Percentiles rank a stretch among this genome's conserved stretches.
Conservation (phyloP, 257 asterid genomes). For the Thymus mandschuricus region DNA sequence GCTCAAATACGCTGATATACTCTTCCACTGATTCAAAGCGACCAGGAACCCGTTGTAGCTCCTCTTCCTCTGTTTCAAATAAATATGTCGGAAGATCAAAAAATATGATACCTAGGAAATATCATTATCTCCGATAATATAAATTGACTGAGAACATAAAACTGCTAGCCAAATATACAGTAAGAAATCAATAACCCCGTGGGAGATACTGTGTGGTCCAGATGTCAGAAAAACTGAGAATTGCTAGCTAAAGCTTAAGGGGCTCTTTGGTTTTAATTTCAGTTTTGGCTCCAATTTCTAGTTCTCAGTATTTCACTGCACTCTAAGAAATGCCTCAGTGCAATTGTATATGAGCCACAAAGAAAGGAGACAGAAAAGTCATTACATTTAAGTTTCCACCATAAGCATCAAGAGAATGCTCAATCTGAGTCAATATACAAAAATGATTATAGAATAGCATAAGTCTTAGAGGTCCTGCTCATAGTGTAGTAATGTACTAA, state of each 20-base stretch:
- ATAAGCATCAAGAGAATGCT: too few species aligned
- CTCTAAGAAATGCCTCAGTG: not conserved
- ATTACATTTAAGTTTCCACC: too few species aligned
- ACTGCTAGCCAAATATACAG: not conserved
- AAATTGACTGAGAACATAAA: not conserved
- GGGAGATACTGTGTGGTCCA: conserved; percentile 6
- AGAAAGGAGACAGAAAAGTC: too few species aligned
- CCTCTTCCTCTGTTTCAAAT: conserved; percentile 76
- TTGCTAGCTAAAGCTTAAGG: not conserved
- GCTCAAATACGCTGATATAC: conserved; percentile 91
- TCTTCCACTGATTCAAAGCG: conserved; percentile 91
- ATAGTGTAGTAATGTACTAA: not conserved
- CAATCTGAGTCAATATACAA: too few species aligned
- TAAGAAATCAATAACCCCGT: not conserved
- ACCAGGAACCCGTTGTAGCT: conserved; percentile 94
- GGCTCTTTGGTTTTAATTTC: not conserved
- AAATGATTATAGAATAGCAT: too few species aligned
- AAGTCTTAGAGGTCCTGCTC: too few species aligned
- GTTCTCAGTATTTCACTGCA: not conserved
- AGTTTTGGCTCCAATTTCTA: not conserved
- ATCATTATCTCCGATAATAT: conserved; percentile 6
- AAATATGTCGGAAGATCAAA: conserved; percentile 25
- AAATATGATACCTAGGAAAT: not conserved
- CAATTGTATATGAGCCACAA: too few species aligned
- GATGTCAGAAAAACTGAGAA: conserved; percentile 9